Conservation (phyloP, 2,329 filamentous ascomycete species). For the Phialemonium atrogriseum region DNA sequence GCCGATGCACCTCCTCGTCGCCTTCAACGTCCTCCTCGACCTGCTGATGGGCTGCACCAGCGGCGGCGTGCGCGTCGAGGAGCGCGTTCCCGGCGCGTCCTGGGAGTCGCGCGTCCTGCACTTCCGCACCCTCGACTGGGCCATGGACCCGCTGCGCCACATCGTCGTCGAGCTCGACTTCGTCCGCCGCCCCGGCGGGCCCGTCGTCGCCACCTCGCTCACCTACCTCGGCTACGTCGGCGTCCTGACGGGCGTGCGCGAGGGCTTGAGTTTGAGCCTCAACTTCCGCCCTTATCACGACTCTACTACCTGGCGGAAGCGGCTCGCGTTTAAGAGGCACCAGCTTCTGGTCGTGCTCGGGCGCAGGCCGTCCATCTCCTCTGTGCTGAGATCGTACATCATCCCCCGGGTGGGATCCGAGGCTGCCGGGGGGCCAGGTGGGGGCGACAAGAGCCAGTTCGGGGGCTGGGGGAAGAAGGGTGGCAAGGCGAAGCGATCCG, state of each 20-base stretch:
- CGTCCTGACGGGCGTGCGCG: constrained; percentile 37
- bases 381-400: constrained; percentile 14
- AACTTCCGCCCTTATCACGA: constrained; percentile 32
- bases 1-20: constrained; percentile 50
- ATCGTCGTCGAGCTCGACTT: constrained; percentile 45
- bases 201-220: constrained; percentile 33
- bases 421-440: background rate
- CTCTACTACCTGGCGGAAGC: constrained; percentile 6
- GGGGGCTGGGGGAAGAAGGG: background rate
- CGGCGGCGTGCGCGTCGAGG: constrained; percentile 20
- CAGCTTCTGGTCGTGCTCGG: constrained; percentile 16
- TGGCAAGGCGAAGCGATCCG: background rate
- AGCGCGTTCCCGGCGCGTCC: constrained; percentile 29
- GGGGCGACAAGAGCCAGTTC: background rate
- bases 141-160: constrained; percentile 39
- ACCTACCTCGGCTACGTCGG: constrained; percentile 43
- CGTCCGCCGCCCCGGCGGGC: constrained; percentile 22
- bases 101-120: constrained; percentile 33
- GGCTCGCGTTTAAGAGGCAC: constrained; percentile 16
- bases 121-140: constrained; percentile 49
- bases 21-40: constrained; percentile 56
- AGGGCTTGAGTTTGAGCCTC: constrained; percentile 36
- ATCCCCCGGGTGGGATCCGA: constrained; percentile 4
- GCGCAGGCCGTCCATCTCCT: constrained; percentile 14
- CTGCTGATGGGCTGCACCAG: constrained; percentile 58